Percentiles rank a stretch among this genome's conserved stretches.
Evolutionary conservation across 768 basidiomycete genomes (phyloP).

Genomic region (Auriscalpium microsporum): DNA sequence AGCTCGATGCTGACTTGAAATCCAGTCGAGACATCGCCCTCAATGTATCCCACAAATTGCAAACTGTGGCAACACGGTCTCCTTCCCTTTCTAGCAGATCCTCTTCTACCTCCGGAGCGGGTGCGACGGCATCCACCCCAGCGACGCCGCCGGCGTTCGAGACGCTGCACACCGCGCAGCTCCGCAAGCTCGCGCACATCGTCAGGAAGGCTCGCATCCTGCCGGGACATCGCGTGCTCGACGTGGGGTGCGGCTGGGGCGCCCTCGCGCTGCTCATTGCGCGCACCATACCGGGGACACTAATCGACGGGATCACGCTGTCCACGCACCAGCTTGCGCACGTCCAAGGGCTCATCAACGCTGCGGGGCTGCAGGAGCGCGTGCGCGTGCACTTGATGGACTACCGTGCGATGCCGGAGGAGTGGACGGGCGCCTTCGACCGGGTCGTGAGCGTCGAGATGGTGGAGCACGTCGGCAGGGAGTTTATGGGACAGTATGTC

Average conservation of each 20-base stretch:
- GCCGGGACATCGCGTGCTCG: constrained; percentile 35
- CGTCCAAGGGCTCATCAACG: constrained; percentile 32
- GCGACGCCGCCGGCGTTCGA: background rate
- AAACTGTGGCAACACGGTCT: background rate
- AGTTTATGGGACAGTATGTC: constrained; percentile 33
- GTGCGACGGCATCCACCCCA: too few relatives aligned
- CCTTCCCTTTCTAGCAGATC: background rate
- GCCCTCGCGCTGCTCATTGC: constrained; percentile 30
- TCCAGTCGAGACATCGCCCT: too few relatives aligned
- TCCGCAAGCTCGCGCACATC: constrained; percentile 34
- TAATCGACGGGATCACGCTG: constrained; percentile 41
- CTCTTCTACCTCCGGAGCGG: background rate
- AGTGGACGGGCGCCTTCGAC: constrained; percentile 47
- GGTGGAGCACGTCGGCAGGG: constrained; percentile 50
- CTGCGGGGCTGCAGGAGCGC: constrained; percentile 29
- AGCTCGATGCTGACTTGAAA: constrained; percentile 23
- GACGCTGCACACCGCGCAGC: constrained; percentile 28
- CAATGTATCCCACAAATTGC: background rate
- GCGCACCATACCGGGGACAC: constrained; percentile 11
- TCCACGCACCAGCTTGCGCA: constrained; percentile 36
- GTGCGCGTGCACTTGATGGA: constrained; percentile 39
- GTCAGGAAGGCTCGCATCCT: constrained; percentile 34
- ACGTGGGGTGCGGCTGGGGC: constrained; percentile 45
- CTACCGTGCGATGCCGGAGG: constrained; percentile 33
- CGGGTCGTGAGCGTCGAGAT: constrained; percentile 74